phyloP scores from a whole-genome alignment of 2,329 filamentous ascomycete genomes.

The Scytalidium sp. region DNA sequence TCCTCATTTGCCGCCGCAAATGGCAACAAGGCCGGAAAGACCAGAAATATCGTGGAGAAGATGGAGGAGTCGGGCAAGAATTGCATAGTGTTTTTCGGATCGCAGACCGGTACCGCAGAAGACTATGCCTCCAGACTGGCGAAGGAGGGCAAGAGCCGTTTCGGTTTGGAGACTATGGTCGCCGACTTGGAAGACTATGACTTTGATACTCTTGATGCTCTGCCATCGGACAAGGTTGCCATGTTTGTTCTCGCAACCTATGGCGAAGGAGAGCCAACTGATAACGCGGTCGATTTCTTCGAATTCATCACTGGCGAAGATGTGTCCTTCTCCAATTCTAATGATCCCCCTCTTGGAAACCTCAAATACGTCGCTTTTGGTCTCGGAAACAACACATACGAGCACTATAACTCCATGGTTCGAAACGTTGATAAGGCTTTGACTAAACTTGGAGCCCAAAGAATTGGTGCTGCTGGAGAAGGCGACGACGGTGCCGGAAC shows the following conservation, averaged over 20 bases:
- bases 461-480: slow-evolving; percentile 86
- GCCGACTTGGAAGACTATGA: slow-evolving; percentile 98
- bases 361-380: slow-evolving; percentile 95
- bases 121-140: slow-evolving; percentile 95
- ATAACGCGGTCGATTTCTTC: slow-evolving; percentile 98
- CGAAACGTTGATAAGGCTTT: slow-evolving; percentile 83
- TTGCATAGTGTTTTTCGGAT: slow-evolving; percentile 97
- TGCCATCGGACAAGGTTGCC: slow-evolving; percentile 86
- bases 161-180: slow-evolving; percentile 96
- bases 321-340: slow-evolving; percentile 72
- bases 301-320: slow-evolving; percentile 89
- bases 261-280: slow-evolving; percentile 96
- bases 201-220: slow-evolving; percentile 85
- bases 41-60: slow-evolving; percentile 90
- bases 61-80: slow-evolving; percentile 96
- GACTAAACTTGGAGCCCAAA: slow-evolving; percentile 75
- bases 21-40: slow-evolving; percentile 75
- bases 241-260: slow-evolving; percentile 98
- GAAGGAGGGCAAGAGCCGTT: slow-evolving; percentile 95
- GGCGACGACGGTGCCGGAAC: slow-evolving; percentile 97
- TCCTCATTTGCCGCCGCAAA: slow-evolving; percentile 63
- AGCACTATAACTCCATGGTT: slow-evolving; percentile 99
- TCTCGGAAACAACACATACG: slow-evolving; percentile 98
- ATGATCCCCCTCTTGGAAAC: slow-evolving; percentile 71
- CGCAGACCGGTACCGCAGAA: slow-evolving; percentile 96